Base-by-base conservation (phyloP, 2,329 filamentous ascomycete genomes). In the Davidsoniella virescens region DNA sequence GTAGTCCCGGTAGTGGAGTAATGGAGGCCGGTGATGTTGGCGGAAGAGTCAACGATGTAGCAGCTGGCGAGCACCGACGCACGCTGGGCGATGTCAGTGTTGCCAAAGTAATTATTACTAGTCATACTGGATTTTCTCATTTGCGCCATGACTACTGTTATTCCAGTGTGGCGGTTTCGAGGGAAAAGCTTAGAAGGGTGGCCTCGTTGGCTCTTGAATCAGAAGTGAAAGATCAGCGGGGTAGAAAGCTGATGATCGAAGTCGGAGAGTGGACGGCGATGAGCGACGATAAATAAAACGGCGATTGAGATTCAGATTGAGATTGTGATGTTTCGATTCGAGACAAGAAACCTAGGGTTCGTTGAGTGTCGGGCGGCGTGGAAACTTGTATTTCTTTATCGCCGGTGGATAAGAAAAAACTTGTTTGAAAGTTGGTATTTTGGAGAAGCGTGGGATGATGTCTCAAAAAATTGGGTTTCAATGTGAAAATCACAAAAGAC, bases 1-100 rank as follows among this genome's bases (percentile, higher is more conserved):
- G 82, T 76, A 71, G 78, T 82, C 76, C 80, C 76, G 72, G 85
- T 88, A 85, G 87, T 88, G 79, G 84, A 93, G 80, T 93, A 94
- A 73, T 94, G 87, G 70, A 92, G 83, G 65, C 84, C 84, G 65
- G 81, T 80, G 61, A 94, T 75, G 63, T 71, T 75, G 65, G 79
- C 74, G 59, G 80, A 75, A 62, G 71, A 70, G 67, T 88, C 80
- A 66, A 90, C 85, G 60, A 84, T 72, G 71, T 94, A 95, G 76
- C 87, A 93, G 66, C 82, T 88, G 69, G 88, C 87, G 71, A 90
- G 82, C 68, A 92, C 80, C 66, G 84, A 83, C 71, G 78, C 73
- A 66, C 71, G 71, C 60, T 75, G 73, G 68, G 65, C 70, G 67
- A 70, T 70, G 70, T 68, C 73, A n/a, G 25, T 40, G 72, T 77